phyloP scores from a whole-genome alignment of 1,284 basidiomycete species.

The Ustilago loliicola region DNA sequence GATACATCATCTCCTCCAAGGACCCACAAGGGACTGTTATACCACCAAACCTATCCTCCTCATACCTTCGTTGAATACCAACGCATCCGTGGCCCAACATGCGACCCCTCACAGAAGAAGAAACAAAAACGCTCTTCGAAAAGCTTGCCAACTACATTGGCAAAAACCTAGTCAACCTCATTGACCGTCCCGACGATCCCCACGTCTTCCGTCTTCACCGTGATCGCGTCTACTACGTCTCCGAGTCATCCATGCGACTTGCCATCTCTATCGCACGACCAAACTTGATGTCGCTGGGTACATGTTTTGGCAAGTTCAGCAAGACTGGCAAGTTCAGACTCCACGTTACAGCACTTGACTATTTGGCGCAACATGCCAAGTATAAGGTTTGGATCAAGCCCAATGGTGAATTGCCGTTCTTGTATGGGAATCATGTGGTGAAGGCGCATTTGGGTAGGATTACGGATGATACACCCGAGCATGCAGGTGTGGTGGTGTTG shows the following conservation, averaged over 20 bases:
- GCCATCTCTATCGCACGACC: conserved; percentile 91
- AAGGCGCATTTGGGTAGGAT: conserved; percentile 99
- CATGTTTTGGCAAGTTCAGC: conserved; percentile 97
- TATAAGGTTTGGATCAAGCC: conserved; percentile 99
- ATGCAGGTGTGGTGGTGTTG: conserved; percentile 96
- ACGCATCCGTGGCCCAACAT: conserved; percentile 25
- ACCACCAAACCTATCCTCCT: too few species aligned
- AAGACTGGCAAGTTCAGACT: conserved; percentile 98
- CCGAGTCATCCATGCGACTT: conserved; percentile 80
- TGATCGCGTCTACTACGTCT: conserved; percentile 69
- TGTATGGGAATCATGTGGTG: conserved; percentile 98
- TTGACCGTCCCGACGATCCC: conserved; percentile 67
- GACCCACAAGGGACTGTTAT: too few species aligned
- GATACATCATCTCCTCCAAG: too few species aligned
- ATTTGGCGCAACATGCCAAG: conserved; percentile 95
- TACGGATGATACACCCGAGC: conserved; percentile 98
- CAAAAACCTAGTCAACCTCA: conserved; percentile 82
- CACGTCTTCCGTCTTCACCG: conserved; percentile 71
- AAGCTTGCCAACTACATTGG: conserved; percentile 94
- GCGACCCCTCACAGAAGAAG: conserved; percentile 70
- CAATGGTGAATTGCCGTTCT: conserved; percentile 98
- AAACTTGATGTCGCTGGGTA: conserved; percentile 92
- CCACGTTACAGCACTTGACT: conserved; percentile 92
- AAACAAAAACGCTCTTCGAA: conserved; percentile 79
- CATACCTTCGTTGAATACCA: too few species aligned